Conservation (phyloP, 2,329 filamentous ascomycete species). For the Venturia asperata region DNA sequence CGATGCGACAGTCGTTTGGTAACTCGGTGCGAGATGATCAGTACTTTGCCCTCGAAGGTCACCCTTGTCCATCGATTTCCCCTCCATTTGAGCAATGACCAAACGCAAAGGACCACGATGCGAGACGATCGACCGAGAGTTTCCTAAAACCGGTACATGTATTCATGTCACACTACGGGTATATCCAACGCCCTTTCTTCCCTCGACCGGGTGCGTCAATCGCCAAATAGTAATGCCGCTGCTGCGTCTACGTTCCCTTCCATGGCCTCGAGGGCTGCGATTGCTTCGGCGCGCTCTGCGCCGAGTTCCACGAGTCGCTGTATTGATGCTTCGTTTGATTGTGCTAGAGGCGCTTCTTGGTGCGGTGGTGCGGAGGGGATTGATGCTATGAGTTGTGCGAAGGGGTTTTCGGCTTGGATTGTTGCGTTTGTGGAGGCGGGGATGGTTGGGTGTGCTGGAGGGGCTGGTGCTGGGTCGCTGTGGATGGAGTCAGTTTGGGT, state of each 20-base stretch:
- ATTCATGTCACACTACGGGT: no score
- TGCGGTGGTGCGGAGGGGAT: constrained; percentile 4
- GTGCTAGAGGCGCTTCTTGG: constrained; percentile 37
- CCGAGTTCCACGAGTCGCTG: constrained; percentile 40
- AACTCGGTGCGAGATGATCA: no score
- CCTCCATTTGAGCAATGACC: no score
- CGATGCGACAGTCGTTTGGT: no score
- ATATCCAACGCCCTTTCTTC: no score
- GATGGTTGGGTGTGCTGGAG: neutral
- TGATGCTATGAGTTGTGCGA: neutral
- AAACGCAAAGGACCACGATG: no score
- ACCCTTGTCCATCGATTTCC: no score
- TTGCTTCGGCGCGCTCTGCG: constrained; percentile 40
- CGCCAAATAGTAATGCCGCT: constrained; percentile 25
- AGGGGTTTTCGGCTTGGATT: constrained; percentile 5
- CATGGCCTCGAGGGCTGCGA: constrained; percentile 42
- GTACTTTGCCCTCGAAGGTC: no score
- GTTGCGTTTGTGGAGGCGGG: neutral
- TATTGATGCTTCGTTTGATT: constrained; percentile 43
- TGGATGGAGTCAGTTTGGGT: neutral
- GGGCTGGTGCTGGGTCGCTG: neutral
- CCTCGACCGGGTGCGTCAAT: neutral
- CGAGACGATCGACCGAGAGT: no score
- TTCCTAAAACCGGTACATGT: no score
- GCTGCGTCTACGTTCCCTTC: constrained; percentile 45